Evolutionary conservation across 805 yeast genomes (phyloP), one percentile per base, ranked within the genome.

Genomic region (Candida namnaoensis): DNA sequence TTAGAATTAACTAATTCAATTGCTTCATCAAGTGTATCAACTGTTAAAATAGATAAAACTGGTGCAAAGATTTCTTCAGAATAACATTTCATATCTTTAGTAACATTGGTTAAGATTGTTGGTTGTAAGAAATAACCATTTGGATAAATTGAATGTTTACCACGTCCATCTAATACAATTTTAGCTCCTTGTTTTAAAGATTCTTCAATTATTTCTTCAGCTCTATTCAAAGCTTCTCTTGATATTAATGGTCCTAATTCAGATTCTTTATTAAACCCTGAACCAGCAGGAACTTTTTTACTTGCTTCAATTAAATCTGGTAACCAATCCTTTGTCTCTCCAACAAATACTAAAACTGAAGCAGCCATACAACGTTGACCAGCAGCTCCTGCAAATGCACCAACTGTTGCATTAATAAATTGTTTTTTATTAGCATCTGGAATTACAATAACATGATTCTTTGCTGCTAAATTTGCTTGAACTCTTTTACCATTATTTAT

Each of bases 341-440:
- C 88, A 15, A 82, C 88, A 12, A 86, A 73, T 12, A 82, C 85
- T 43, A 82, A 66, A 5, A 79, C 87, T 10, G 83, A 76, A 38
- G 83, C 78, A 9, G 88, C 88, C 90, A 82, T 82, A 61, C 90
- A 82, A 58, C 90, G 74, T 68, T 82, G 88, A 41, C 90, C 90
- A 25, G 88, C 88, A 44, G 90, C 90, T 34, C 90, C 88, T 53
- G 83, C 83, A 35, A 86, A 84, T 23, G 90, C 87, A 37, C 88
- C 88, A 41, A 69, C 78, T 32, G 80, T 64, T 30, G 85, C 79
- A 53, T 76, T 78, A 50, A 82, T 65, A 44, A 83, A 78, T 48
- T 76, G 82, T 44, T 64, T 56, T 59, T 77, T 76, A 62, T 79
- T 72, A 19, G 88, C 87, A 53, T 82, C 88, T 4, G 88, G 88